Percentiles rank a stretch among this genome's conserved stretches.
Evolutionary conservation across 345 rosid genomes (phyloP).

Genomic region (Salix udensis): DNA sequence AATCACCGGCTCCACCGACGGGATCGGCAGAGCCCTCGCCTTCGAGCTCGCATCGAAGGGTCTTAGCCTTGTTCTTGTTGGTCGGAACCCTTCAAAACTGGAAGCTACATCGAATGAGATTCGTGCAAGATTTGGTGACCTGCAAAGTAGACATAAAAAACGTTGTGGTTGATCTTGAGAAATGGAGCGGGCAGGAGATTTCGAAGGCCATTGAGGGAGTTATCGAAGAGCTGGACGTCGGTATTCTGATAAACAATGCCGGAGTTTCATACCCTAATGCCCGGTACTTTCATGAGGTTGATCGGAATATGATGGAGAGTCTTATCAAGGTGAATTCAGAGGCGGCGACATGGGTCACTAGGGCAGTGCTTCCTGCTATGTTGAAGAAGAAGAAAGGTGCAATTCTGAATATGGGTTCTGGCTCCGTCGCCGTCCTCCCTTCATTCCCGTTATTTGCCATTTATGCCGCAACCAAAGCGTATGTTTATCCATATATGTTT

Average conservation of each 20-base stretch:
- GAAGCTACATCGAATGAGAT: slow-evolving; percentile 23
- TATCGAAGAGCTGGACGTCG: slow-evolving; percentile 41
- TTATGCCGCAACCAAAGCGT: slow-evolving; percentile 49
- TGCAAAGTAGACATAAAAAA: too few species aligned
- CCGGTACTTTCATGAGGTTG: slow-evolving; percentile 42
- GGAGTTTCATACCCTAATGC: slow-evolving; percentile 30
- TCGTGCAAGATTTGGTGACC: background rate
- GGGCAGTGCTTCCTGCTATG: slow-evolving; percentile 39
- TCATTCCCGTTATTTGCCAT: slow-evolving; percentile 31
- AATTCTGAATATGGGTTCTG: slow-evolving; percentile 47
- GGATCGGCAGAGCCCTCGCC: slow-evolving; percentile 48
- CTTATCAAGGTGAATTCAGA: slow-evolving; percentile 39
- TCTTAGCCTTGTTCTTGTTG: slow-evolving; percentile 37
- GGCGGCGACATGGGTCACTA: slow-evolving; percentile 35
- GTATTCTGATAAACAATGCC: slow-evolving; percentile 39
- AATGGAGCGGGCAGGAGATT: slow-evolving; percentile 24
- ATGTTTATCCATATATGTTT: slow-evolving; percentile 7
- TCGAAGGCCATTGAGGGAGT: background rate
- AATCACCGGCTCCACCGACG: slow-evolving; percentile 46
- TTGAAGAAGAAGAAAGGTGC: slow-evolving; percentile 47
- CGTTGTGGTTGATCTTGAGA: slow-evolving; percentile 32
- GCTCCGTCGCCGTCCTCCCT: slow-evolving; percentile 28
- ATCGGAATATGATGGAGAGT: slow-evolving; percentile 27
- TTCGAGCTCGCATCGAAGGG: slow-evolving; percentile 39
- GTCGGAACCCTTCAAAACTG: slow-evolving; percentile 38